phyloP scores from a whole-genome alignment of 768 basidiomycete genomes.

The Gyrodon lividus region DNA sequence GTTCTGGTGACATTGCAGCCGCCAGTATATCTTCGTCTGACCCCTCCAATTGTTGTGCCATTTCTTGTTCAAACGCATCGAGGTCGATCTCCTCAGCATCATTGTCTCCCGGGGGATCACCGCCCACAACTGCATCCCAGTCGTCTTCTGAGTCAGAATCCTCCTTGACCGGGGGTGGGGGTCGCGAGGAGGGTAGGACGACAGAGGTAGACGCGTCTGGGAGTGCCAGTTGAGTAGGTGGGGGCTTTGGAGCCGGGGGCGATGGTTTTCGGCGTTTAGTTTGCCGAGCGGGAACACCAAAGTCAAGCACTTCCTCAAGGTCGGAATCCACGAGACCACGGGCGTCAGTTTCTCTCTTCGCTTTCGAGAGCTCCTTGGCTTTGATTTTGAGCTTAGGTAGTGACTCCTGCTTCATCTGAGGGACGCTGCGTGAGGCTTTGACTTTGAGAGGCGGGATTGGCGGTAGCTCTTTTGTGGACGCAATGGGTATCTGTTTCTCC shows the following conservation, averaged over 20 bases:
- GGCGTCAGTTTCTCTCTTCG: conserved; percentile 21
- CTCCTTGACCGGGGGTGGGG: conserved; percentile 22
- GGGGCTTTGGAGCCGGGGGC: conserved; percentile 19
- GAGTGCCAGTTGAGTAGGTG: conserved; percentile 36
- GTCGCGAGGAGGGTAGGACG: conserved; percentile 31
- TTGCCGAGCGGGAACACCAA: conserved; percentile 45
- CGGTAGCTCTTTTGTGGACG: conserved; percentile 13
- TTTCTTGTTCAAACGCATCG: conserved; percentile 35
- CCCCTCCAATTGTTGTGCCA: conserved; percentile 37
- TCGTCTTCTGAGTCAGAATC: conserved; percentile 49
- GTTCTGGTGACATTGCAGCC: conserved; percentile 39
- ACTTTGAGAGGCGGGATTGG: conserved; percentile 33
- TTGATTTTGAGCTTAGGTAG: conserved; percentile 27
- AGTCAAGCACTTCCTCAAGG: conserved; percentile 46
- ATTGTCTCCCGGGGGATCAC: conserved; percentile 24
- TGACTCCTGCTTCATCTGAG: conserved; percentile 23
- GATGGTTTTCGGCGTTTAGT: conserved; percentile 33
- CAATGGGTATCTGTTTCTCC: conserved; percentile 34
- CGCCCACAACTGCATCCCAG: conserved; percentile 48
- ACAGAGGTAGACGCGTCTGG: conserved; percentile 34
- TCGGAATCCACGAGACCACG: conserved; percentile 27
- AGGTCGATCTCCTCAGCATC: conserved; percentile 36
- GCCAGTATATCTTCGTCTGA: conserved; percentile 53
- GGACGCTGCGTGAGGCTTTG: conserved; percentile 27
- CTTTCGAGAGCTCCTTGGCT: conserved; percentile 22